These are phyloP conservation scores for Rubus idaeus DNA, from an alignment of 306 rosid genomes.

Conservation along the genomic window DNA sequence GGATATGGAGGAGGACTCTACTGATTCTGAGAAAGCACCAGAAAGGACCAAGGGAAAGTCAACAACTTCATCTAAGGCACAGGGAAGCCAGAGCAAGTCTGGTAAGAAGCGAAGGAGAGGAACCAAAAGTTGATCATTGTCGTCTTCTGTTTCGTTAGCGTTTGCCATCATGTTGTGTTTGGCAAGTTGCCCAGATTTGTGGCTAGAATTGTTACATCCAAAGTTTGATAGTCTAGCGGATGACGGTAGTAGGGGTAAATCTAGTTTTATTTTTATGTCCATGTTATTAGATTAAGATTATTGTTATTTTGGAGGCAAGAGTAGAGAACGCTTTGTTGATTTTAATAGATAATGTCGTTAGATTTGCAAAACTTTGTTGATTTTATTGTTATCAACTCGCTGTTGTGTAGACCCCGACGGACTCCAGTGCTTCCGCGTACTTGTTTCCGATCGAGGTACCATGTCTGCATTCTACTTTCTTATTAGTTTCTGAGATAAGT, in stretches of 20 bases:
- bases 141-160: slow-evolving; percentile 23
- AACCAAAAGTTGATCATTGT: slow-evolving; percentile 30
- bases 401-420: too few species aligned
- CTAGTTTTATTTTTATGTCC: background rate
- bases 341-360: background rate
- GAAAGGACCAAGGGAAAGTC: slow-evolving; percentile 56
- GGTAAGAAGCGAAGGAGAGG: slow-evolving; percentile 80
- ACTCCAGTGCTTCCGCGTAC: too few species aligned
- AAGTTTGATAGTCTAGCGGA: slow-evolving; percentile 36
- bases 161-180: slow-evolving; percentile 23
- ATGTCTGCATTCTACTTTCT: too few species aligned
- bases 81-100: slow-evolving; percentile 45
- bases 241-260: slow-evolving; percentile 12
- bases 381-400: too few species aligned
- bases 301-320: slow-evolving; percentile 6
- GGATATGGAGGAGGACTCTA: slow-evolving; percentile 34
- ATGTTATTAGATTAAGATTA: background rate
- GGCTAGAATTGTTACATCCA: slow-evolving; percentile 41
- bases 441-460: too few species aligned
- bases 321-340: background rate
- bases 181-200: slow-evolving; percentile 36
- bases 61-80: slow-evolving; percentile 45
- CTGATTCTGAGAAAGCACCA: slow-evolving; percentile 32
- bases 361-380: too few species aligned
- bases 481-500: too few species aligned